These are phyloP conservation scores for Persicaria tinctoria DNA, from an alignment of 148 eudicot species.

Conservation along the genomic window DNA sequence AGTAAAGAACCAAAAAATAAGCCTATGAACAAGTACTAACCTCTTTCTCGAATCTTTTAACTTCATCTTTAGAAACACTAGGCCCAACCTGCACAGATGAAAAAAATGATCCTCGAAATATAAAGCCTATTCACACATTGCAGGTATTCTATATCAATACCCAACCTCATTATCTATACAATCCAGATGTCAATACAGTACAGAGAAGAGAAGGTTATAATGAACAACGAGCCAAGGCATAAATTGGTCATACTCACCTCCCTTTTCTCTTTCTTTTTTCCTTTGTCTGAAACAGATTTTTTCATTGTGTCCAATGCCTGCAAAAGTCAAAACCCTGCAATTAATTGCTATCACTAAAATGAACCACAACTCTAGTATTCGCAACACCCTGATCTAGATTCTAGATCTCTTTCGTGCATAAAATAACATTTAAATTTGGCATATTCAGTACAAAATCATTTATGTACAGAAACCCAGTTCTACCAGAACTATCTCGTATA, in stretches of 20 bases:
- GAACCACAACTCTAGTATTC: not conserved
- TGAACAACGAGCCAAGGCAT: not conserved
- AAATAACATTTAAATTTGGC: not conserved
- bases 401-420: not conserved
- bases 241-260: not conserved
- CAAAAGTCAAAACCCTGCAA: constrained; percentile 11
- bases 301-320: constrained; percentile 86
- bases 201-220: not conserved
- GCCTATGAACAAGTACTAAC: constrained; percentile 29
- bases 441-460: not conserved
- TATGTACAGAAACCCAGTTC: not conserved
- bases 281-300: constrained; percentile 43
- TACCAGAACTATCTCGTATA: not conserved
- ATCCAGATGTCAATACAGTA: not conserved
- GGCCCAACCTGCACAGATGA: constrained; percentile 3
- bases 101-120: not conserved
- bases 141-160: not conserved
- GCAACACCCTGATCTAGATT: not conserved
- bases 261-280: constrained; percentile 5
- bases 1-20: too few species aligned
- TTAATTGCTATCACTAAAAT: not conserved
- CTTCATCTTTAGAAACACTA: constrained; percentile 19
- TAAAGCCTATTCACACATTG: not conserved
- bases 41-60: constrained; percentile 87
- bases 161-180: not conserved